Evolutionary conservation across 441 rosid species (phyloP), one percentile per base, ranked within the genome.

Genomic region (Eruca vesicaria): DNA sequence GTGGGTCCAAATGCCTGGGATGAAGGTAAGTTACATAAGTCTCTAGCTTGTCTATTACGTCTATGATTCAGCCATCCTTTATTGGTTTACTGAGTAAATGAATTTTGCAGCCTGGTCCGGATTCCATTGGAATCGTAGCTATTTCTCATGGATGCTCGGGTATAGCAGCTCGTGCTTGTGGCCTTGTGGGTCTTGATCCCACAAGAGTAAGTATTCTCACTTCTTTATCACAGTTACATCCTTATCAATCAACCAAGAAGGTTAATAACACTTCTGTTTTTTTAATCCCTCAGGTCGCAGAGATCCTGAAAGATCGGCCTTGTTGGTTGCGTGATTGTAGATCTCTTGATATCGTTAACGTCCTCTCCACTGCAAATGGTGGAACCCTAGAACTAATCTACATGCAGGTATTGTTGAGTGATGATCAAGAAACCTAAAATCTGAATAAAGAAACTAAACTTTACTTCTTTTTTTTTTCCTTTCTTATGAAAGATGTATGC

Each of bases 1-100:
- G 86, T 89, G 94, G 94, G 89, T 89, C 82, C 92, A 89, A 86
- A 75, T 89, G 94, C 94, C 90, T 76, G 94, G 94, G 79, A 89
- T 89, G 94, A 89, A 89, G 94, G 94, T 87, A 68, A 53, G 29
- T 58, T 41, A 18, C 69, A 41, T 32, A 36, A 58, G 28, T 32
- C 20, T 41, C 14, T 50, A 45, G 18, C 61, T 59, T 2, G 12
- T 56, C 12, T 41, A 63, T 28, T 43, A 1, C 32, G 6, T 29
- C 52, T 12, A 64, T 33, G 71, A 31, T 16, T 63, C 55, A 70
- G 12, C 8, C 57, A 66, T 29, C 26, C 9, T 55, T 41, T 9
- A 55, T 9, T 41, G 8, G 3, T 6, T 62, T 32, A 45, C 72
- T 71, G 15, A 58, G n/a, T 52, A 63, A 63, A 1, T 43, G 5